Evolutionary conservation across 495 filamentous ascomycete genomes (phyloP), one percentile per base, ranked within the genome.

Genomic region (Paragyromitra xinjiangensis): DNA sequence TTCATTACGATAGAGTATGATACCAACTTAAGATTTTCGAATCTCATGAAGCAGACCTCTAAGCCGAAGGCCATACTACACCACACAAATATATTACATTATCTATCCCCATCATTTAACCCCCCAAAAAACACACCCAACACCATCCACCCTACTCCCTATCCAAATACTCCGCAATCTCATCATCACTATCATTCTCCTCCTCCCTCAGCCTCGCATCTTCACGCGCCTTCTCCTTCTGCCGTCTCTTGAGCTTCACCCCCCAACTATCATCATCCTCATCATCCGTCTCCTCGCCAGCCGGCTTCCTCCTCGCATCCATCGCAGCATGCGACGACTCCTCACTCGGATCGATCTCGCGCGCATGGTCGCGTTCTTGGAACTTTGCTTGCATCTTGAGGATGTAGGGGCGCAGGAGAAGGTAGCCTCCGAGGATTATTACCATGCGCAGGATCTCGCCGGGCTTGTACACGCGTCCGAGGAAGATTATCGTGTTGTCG

Each of bases 151-250:
- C 11, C 59, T 72, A 64, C 59, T 53, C 42, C n/a, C 78, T 65
- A 65, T 79, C 77, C 77, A 79, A 78, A 73, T 78, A 79, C 77
- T 79, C 69, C 0, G 67, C 77, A 56, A 79, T 79, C 61, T 78
- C 77, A 37, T 79, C 75, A 65, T 78, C 75, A 37, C 77, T 79
- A 37, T 79, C 77, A 6, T 39, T 45, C 77, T 79, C 77, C 45
- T 71, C 66, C 37, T 79, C 77, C 6, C 45, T 12, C 50, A 69
- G 3, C 50, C 24, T 72, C 24, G 59, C 74, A 19, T 29, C 50
- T 19, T 66, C 69, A 2, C 2, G 1, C 3, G 69, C 74, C 61
- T 65, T 50, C 0, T 51, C 61, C 19, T 39, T 71, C 11, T 42
- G 39, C 12, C 69, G 39, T n/a, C 77, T 56, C 44, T 26, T 66